These are phyloP conservation scores for Dichotomocladium elegans DNA, from an alignment of 371 early-diverging fungal genomes.

Conservation along the genomic window DNA sequence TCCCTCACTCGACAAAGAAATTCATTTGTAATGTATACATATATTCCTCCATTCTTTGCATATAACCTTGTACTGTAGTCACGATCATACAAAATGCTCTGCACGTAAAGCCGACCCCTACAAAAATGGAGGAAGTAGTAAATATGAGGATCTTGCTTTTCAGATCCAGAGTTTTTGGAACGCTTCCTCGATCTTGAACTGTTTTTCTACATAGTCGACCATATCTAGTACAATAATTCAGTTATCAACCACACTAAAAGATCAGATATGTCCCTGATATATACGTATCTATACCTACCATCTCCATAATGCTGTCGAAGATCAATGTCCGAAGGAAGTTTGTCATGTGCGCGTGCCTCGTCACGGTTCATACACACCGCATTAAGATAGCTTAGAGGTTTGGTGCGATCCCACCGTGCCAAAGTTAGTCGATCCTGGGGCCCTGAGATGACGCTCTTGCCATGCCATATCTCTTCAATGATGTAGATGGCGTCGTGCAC, in stretches of 20 bases:
- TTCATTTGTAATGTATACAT: too few relatives aligned
- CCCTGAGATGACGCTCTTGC: constrained; percentile 70
- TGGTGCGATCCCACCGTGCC: constrained; percentile 66
- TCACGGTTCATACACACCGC: constrained; percentile 72
- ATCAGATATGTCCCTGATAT: background rate
- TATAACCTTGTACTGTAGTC: too few relatives aligned
- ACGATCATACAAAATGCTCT: too few relatives aligned
- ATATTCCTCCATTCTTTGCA: too few relatives aligned
- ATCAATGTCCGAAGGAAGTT: constrained; percentile 16
- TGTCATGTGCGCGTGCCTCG: constrained; percentile 63
- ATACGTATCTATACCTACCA: constrained; percentile 5
- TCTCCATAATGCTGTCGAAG: constrained; percentile 25
- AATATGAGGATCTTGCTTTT: background rate
- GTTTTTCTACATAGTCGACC: constrained; percentile 10
- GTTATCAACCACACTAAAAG: background rate
- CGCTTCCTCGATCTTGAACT: constrained; percentile 6
- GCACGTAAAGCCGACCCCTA: too few relatives aligned
- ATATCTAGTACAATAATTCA: constrained; percentile 4
- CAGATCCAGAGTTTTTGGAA: constrained; percentile 12
- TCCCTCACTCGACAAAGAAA: too few relatives aligned
- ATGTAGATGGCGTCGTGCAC: constrained; percentile 73
- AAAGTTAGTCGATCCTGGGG: constrained; percentile 69
- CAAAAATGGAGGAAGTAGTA: too few relatives aligned
- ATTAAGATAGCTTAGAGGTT: constrained; percentile 67
- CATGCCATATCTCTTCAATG: constrained; percentile 83